Conservation (phyloP, 495 filamentous ascomycete species). For the Ascobolus immersus region DNA sequence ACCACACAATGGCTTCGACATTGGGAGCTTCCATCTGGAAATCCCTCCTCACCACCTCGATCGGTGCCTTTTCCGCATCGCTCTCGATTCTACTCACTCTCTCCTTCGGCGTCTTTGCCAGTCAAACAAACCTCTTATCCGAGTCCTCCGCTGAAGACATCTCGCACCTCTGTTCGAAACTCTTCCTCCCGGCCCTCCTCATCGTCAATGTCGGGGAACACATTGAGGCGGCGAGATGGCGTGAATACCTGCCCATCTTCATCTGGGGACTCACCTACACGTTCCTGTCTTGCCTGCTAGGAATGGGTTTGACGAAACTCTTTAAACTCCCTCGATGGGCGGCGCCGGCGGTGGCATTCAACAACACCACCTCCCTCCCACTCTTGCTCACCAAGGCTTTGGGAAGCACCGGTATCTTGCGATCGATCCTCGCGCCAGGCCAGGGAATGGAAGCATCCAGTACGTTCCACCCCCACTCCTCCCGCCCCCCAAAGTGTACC, state of each 20-base stretch:
- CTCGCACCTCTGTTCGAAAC: slow-evolving; percentile 36
- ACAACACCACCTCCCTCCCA: slow-evolving; percentile 51
- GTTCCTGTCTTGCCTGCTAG: slow-evolving; percentile 27
- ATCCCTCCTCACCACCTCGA: too few species aligned
- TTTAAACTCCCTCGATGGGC: slow-evolving; percentile 40
- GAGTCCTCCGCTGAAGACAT: slow-evolving; percentile 32
- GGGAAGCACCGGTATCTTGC: slow-evolving; percentile 36
- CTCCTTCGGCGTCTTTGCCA: slow-evolving; percentile 33
- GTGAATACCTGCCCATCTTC: slow-evolving; percentile 31
- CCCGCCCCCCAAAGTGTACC: not conserved
- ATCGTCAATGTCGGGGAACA: slow-evolving; percentile 41
- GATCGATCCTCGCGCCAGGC: slow-evolving; percentile 22
- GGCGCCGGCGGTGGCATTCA: slow-evolving; percentile 42
- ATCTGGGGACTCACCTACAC: slow-evolving; percentile 36
- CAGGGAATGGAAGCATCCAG: slow-evolving; percentile 21
- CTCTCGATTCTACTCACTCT: slow-evolving; percentile 47
- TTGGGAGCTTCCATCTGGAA: too few species aligned
- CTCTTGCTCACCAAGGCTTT: slow-evolving; percentile 41
- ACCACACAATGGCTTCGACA: too few species aligned
- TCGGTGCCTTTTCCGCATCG: slow-evolving; percentile 45
- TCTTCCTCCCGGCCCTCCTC: slow-evolving; percentile 48
- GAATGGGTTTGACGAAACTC: slow-evolving; percentile 19
- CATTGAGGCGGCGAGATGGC: slow-evolving; percentile 28
- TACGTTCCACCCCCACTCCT: not conserved
- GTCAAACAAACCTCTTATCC: slow-evolving; percentile 32